Conservation (phyloP, 2,329 filamentous ascomycete genomes). For the Aspergillus sp. region DNA sequence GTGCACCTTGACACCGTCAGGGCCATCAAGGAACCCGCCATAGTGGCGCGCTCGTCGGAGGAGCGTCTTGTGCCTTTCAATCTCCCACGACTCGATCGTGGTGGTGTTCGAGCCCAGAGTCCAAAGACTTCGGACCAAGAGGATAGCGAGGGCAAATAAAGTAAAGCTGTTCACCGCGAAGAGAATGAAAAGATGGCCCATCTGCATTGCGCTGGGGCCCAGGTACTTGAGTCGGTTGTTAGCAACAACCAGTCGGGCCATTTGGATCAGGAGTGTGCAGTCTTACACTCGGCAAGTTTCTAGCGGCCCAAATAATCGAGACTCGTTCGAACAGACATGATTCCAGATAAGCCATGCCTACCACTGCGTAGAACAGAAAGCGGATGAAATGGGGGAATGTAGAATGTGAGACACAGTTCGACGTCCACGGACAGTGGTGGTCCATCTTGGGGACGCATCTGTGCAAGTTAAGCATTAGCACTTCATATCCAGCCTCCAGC, state of each 20-base stretch:
- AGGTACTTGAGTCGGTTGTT: conserved; percentile 40
- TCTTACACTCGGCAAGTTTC: conserved; percentile 49
- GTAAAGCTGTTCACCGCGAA: conserved; percentile 47
- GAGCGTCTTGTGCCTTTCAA: conserved; percentile 40
- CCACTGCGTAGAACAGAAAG: conserved; percentile 51
- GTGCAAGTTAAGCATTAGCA: conserved; percentile 7
- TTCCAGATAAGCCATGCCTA: conserved; percentile 49
- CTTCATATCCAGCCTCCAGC: background rate
- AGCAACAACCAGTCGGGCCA: too few relatives aligned
- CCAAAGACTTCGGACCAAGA: conserved; percentile 48
- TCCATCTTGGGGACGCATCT: conserved; percentile 59
- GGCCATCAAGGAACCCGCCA: conserved; percentile 50
- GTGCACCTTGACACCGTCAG: conserved; percentile 45
- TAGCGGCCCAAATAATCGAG: conserved; percentile 45
- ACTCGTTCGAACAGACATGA: conserved; percentile 45
- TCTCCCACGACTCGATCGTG: conserved; percentile 57
- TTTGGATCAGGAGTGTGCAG: too few relatives aligned
- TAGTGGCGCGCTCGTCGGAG: conserved; percentile 38
- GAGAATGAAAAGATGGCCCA: conserved; percentile 48
- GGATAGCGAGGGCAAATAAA: conserved; percentile 45
- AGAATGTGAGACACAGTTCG: conserved; percentile 56
- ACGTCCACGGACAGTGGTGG: conserved; percentile 59
- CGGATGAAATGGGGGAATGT: conserved; percentile 58
- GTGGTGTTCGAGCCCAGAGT: conserved; percentile 49
- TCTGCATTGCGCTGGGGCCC: conserved; percentile 45